Evolutionary conservation across 2,329 filamentous ascomycete genomes (phyloP).

Genomic region (Drechmeria coniospora): DNA sequence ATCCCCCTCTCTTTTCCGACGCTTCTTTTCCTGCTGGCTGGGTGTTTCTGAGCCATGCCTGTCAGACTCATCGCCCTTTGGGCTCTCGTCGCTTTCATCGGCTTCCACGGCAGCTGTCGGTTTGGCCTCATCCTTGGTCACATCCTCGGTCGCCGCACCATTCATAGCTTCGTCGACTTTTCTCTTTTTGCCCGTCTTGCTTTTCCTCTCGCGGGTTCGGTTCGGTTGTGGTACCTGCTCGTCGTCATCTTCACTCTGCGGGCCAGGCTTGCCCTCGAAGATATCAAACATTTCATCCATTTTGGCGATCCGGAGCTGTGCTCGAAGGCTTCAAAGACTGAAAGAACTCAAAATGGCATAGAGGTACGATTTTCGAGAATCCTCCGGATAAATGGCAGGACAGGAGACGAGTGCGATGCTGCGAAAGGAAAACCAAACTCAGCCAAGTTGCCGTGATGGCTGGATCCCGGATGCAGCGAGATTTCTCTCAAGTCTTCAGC

Average conservation of each 20-base stretch:
- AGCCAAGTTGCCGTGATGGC: too few species aligned
- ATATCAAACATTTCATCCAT: constrained; percentile 77
- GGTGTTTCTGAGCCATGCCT: constrained; percentile 26
- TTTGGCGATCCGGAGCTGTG: constrained; percentile 3
- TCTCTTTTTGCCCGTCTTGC: too few species aligned
- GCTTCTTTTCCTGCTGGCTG: constrained; percentile 44
- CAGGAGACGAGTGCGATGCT: too few species aligned
- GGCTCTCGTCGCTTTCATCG: constrained; percentile 26
- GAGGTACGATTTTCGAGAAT: too few species aligned
- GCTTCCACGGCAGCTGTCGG: constrained; percentile 16
- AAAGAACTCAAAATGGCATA: too few species aligned
- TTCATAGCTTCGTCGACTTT: constrained; percentile 71
- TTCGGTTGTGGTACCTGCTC: constrained; percentile 29
- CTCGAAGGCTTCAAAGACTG: background rate
- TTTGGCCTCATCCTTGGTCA: constrained; percentile 5
- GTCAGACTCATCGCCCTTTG: constrained; percentile 19
- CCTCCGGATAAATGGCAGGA: too few species aligned
- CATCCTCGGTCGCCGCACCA: constrained; percentile 13
- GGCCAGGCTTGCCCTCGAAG: constrained; percentile 48
- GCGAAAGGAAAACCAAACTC: too few species aligned
- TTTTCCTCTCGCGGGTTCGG: constrained; percentile 43
- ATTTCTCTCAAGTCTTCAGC: constrained; percentile 2
- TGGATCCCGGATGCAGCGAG: too few species aligned
- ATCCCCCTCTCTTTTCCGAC: constrained; percentile 47
- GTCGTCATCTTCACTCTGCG: constrained; percentile 25